A percentile compares a stretch with the other conserved stretches of the same genome.
phyloP scores from a whole-genome alignment of 352 stramenopile species.

The Phytopythium aichiense region DNA sequence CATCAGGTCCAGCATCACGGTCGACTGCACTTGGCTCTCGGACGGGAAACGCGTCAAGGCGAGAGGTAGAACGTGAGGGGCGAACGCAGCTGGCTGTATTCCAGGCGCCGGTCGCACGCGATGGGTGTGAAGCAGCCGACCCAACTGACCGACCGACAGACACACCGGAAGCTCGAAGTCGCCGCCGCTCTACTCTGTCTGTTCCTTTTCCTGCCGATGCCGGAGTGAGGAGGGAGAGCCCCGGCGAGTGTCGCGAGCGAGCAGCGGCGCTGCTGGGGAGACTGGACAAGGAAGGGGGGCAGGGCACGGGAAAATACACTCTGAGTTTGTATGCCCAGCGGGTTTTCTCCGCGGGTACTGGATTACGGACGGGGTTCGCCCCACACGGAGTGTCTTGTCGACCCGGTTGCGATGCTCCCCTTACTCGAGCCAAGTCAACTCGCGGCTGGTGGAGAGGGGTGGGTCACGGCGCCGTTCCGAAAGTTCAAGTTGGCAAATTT shows the following conservation, averaged over 20 bases:
- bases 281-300: constrained; percentile 2
- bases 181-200: constrained; percentile 4
- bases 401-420: neutral
- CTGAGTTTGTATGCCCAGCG: neutral
- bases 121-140: neutral
- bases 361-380: neutral
- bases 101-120: neutral
- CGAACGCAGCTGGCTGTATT: no score
- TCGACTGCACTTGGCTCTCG: neutral
- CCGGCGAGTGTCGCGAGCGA: neutral
- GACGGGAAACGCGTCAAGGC: constrained; percentile 3
- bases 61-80: no score
- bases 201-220: constrained; percentile 7
- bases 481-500: constrained; percentile 15
- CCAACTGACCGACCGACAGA: neutral
- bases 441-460: neutral
- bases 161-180: neutral
- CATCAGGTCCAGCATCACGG: constrained; percentile 26
- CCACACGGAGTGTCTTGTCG: neutral
- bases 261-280: neutral
- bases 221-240: constrained; percentile 5
- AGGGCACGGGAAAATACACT: constrained; percentile 2
- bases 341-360: neutral
- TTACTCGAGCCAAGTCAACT: neutral
- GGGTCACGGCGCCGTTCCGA: neutral